Conservation (phyloP, 257 asterid genomes). For the Galeopsis tetrahit region DNA sequence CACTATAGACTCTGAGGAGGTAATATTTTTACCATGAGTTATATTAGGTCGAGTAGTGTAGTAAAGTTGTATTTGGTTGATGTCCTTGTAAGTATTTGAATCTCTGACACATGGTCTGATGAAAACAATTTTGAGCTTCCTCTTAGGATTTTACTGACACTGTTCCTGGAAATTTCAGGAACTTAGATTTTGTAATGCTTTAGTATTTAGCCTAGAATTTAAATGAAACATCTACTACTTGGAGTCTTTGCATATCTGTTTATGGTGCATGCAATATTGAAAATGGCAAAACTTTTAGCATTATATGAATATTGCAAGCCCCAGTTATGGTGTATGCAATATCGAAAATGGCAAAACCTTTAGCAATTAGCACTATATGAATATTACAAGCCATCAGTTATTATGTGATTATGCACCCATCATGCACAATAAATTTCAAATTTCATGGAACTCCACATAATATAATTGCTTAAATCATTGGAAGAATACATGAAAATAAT, state of each 20-base stretch:
- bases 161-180: neutral
- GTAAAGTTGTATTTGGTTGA: neutral
- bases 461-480: neutral
- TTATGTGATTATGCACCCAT: conserved; percentile 12
- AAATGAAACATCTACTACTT: neutral
- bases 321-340: neutral
- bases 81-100: conserved; percentile 1
- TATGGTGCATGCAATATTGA: neutral
- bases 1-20: conserved; percentile 3
- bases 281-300: neutral
- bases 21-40: neutral
- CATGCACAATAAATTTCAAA: neutral
- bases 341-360: neutral
- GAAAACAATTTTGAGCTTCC: conserved; percentile 18
- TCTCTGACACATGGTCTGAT: neutral
- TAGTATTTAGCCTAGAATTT: neutral
- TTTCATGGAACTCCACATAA: neutral
- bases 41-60: neutral
- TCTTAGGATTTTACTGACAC: neutral
- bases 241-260: neutral
- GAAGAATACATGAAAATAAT: neutral
- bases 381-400: conserved; percentile 4
- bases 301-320: neutral
- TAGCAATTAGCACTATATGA: neutral
- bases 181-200: neutral